Conservation (phyloP, 2,329 filamentous ascomycete species). For the Knufia fluminis region DNA sequence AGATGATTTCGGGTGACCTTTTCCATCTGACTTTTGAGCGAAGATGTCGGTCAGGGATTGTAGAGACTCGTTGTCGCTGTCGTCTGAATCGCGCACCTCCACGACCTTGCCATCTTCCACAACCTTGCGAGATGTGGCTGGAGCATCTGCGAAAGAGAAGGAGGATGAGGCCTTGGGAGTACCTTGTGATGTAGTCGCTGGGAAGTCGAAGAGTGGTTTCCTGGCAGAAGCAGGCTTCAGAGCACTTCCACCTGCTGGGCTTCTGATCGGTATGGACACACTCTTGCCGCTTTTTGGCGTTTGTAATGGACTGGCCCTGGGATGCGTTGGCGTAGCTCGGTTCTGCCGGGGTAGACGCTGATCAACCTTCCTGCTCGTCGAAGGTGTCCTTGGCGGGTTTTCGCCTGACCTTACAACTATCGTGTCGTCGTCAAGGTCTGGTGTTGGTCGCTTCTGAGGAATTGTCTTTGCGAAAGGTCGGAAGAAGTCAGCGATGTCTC, state of each 20-base stretch:
- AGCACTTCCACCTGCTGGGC: slow-evolving; percentile 9
- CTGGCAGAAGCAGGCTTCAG: background rate
- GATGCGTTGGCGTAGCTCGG: slow-evolving; percentile 6
- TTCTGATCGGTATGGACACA: slow-evolving; percentile 16
- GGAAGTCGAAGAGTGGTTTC: slow-evolving; percentile 5
- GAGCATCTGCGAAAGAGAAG: slow-evolving; percentile 22
- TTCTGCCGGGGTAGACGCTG: slow-evolving; percentile 1
- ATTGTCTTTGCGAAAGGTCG: slow-evolving; percentile 29
- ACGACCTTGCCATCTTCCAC: slow-evolving; percentile 47
- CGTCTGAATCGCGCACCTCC: slow-evolving; percentile 57
- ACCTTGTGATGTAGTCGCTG: background rate
- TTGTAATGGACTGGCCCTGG: background rate
- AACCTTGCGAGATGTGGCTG: slow-evolving; percentile 39
- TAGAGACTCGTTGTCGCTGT: slow-evolving; percentile 55
- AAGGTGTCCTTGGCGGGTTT: slow-evolving; percentile 2
- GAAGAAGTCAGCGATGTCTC: slow-evolving; percentile 35
- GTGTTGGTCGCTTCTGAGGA: slow-evolving; percentile 22
- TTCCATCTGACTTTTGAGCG: slow-evolving; percentile 21
- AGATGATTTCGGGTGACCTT: slow-evolving; percentile 14
- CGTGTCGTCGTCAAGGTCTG: slow-evolving; percentile 18
- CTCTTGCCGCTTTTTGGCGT: slow-evolving; percentile 11
- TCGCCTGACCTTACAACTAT: slow-evolving; percentile 11
- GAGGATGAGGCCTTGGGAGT: slow-evolving; percentile 18
- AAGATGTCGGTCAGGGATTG: slow-evolving; percentile 48
- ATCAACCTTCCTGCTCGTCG: background rate